These are phyloP conservation scores for Diplodia seriata DNA, from an alignment of 2,329 filamentous ascomycete species.

Conservation along the genomic window DNA sequence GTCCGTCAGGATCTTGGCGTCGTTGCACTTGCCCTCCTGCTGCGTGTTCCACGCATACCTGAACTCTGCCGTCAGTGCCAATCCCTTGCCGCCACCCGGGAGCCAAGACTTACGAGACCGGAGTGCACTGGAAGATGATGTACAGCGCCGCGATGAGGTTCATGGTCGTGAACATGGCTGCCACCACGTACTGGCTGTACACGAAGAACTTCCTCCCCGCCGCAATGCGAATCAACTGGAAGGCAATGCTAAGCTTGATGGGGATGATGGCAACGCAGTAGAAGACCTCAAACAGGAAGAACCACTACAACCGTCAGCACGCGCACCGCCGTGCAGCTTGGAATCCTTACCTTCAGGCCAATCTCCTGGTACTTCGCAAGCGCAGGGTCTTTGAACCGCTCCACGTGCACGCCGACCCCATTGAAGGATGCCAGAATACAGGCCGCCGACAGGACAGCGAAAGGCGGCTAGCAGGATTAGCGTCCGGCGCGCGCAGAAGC, in stretches of 20 bases:
- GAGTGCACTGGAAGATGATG: constrained; percentile 48
- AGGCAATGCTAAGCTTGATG: constrained; percentile 48
- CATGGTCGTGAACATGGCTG: constrained; percentile 42
- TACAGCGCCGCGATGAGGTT: constrained; percentile 45
- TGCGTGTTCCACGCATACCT: constrained; percentile 42
- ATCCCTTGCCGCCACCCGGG: not conserved
- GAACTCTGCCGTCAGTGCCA: constrained; percentile 16
- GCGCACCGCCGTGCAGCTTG: not conserved
- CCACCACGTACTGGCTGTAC: constrained; percentile 42
- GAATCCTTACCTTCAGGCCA: constrained; percentile 34
- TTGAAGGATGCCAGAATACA: constrained; percentile 42
- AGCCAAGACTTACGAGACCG: constrained; percentile 38
- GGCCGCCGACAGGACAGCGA: constrained; percentile 40
- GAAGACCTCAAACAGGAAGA: constrained; percentile 49
- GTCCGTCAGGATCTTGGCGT: constrained; percentile 39
- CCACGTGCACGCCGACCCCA: constrained; percentile 45
- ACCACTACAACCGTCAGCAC: constrained; percentile 39
- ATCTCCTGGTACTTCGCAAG: constrained; percentile 37
- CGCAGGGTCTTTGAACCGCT: constrained; percentile 35
- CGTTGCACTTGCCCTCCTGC: constrained; percentile 41
- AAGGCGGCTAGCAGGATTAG: constrained; percentile 37
- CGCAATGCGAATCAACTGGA: constrained; percentile 47
- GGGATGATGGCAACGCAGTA: constrained; percentile 47
- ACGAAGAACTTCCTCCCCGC: constrained; percentile 40
- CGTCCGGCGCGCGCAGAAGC: constrained; percentile 18